Conservation (phyloP, 768 basidiomycete species). For the Suillus paluster region DNA sequence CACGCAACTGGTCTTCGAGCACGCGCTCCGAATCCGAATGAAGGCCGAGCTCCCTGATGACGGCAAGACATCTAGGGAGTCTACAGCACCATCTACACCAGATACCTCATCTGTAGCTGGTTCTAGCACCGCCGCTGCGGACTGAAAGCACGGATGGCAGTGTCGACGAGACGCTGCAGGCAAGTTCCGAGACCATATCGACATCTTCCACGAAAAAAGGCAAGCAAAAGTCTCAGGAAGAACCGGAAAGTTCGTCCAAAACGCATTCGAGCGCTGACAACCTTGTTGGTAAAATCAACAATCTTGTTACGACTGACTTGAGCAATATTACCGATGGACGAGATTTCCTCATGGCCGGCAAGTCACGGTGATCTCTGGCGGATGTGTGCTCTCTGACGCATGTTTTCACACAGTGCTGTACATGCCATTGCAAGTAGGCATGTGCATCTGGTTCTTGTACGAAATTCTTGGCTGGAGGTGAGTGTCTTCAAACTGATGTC, state of each 20-base stretch:
- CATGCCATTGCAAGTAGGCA: slow-evolving; percentile 15
- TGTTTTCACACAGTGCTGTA: slow-evolving; percentile 9
- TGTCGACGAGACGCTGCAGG: slow-evolving; percentile 6
- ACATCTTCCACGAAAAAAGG: slow-evolving; percentile 4
- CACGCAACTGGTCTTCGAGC: slow-evolving; percentile 58
- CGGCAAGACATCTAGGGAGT: slow-evolving; percentile 5
- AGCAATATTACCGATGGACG: slow-evolving; percentile 21
- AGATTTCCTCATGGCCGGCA: slow-evolving; percentile 20
- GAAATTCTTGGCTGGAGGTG: slow-evolving; percentile 49
- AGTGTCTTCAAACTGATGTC: background rate
- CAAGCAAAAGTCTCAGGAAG: slow-evolving; percentile 11
- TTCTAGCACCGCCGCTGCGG: slow-evolving; percentile 15
- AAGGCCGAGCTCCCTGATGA: slow-evolving; percentile 21
- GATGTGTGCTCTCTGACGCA: background rate
- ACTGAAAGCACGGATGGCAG: slow-evolving; percentile 11
- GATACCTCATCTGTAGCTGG: slow-evolving; percentile 17
- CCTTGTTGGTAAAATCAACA: slow-evolving; percentile 77
- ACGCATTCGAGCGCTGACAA: slow-evolving; percentile 41
- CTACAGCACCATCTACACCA: slow-evolving; percentile 10
- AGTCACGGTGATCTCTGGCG: background rate
- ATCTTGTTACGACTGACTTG: slow-evolving; percentile 60
- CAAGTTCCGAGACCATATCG: background rate
- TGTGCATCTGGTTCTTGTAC: slow-evolving; percentile 50
- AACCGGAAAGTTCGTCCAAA: background rate
- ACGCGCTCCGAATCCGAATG: slow-evolving; percentile 60